A percentile compares a stretch with the other conserved stretches of the same genome.
These are phyloP conservation scores for Samsoniella hepiali DNA, from an alignment of 2,329 filamentous ascomycete genomes.

Conservation along the genomic window DNA sequence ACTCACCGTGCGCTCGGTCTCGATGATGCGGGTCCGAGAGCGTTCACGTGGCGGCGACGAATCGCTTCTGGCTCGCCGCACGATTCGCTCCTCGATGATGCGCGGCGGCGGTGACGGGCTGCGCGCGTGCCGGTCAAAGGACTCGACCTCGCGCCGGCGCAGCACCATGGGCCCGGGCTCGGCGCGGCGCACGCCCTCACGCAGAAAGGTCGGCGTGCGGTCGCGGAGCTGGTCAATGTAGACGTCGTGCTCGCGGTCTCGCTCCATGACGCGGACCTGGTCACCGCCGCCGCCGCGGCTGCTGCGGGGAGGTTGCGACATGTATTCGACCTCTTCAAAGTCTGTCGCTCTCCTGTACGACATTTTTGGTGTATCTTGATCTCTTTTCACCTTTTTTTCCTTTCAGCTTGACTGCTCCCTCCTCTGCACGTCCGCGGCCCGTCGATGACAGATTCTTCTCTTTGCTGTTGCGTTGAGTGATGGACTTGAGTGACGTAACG, in stretches of 20 bases:
- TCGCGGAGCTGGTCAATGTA: conserved; percentile 27
- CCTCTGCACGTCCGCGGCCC: background rate
- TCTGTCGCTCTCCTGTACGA: conserved; percentile 21
- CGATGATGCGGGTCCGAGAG: conserved; percentile 35
- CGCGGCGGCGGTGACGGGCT: conserved; percentile 39
- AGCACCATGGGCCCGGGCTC: conserved; percentile 54
- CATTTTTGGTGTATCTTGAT: background rate
- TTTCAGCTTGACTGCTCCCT: background rate
- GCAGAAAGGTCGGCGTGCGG: conserved; percentile 49
- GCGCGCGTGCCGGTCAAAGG: conserved; percentile 47
- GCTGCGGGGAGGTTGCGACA: conserved; percentile 4
- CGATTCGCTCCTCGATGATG: conserved; percentile 39
- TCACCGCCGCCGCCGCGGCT: conserved; percentile 19
- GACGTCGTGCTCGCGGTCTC: conserved; percentile 38
- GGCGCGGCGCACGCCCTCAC: conserved; percentile 45
- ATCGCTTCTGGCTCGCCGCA: conserved; percentile 43
- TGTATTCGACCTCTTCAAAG: conserved; percentile 36
- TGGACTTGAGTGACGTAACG: background rate
- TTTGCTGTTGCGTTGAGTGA: background rate
- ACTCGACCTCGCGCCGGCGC: conserved; percentile 54
- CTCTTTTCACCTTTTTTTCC: background rate
- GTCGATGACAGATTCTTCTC: background rate
- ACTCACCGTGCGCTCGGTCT: conserved; percentile 38
- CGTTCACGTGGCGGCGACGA: conserved; percentile 38
- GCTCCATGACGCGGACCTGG: conserved; percentile 41